Base-by-base conservation (phyloP, 352 stramenopile genomes). In the Pythium sp. region DNA sequence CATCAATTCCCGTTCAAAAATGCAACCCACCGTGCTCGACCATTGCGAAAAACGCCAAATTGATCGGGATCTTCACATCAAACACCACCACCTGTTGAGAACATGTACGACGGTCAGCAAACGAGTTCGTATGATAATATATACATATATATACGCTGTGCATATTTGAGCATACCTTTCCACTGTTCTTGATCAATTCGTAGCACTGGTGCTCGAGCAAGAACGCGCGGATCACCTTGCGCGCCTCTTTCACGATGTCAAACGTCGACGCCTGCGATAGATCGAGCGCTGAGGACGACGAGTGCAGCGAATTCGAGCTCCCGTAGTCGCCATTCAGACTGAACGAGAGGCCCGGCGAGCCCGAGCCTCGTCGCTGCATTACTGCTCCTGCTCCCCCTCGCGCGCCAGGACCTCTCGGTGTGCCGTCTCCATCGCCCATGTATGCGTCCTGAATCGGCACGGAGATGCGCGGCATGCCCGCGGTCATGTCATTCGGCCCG, bases 41-140 rank as follows among this genome's bases (percentile, higher is more conserved):
- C 38, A 99, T 84, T 15, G 97, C 97, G 78, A 99, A 99, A 86
- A 99, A 99, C 36, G 97, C 97, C 46, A 99, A 80, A 71, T 99
- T 98, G 71, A 99, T 98, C 22, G 97, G 97, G 80, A 99, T 99
- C 74, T 98, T 98, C 56, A 98, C 96, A 77, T 99, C 97, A 81
- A 99, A 99, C 8, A 99, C 97, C 24, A 99, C 97, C 24, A 99
- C 90, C 78, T 87, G 30, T 26, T 14, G 36, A 9, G 5, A 18
- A 63, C 49, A 53, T 41, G 15, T 53, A 18, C 26, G 49, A 28
- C 3, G 2, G 18, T 51, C 7, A 51, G 43, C 20, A 38, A 28
- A 69, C 20, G 34, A 22, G 5, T 58, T 41, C n/a, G 15, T 24
- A 60, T 15, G 54, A 26, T 34, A 51, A 24, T 32, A 32, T 6